phyloP scores from a whole-genome alignment of 2,329 filamentous ascomycete genomes.

The Sclerotinia spermophila region DNA sequence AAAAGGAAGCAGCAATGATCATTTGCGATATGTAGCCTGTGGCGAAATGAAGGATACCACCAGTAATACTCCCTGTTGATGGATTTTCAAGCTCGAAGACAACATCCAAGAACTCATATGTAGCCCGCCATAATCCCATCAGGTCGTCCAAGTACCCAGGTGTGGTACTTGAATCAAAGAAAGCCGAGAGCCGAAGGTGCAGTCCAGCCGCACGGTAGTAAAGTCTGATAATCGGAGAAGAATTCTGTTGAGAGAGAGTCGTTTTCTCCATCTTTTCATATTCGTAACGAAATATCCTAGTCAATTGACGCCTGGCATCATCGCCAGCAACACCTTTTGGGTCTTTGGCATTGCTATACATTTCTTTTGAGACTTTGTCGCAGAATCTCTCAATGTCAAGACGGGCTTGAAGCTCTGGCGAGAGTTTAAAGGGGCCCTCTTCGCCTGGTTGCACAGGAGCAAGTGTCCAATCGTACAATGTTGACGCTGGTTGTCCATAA shows the following conservation, averaged over 20 bases:
- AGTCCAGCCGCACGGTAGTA: constrained; percentile 70
- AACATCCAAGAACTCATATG: constrained; percentile 63
- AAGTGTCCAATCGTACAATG: constrained; percentile 71
- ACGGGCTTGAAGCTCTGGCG: constrained; percentile 61
- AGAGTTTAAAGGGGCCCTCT: constrained; percentile 55
- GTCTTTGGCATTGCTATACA: constrained; percentile 74
- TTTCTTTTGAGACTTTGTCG: constrained; percentile 73
- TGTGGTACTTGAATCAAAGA: constrained; percentile 73
- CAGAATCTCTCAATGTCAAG: constrained; percentile 71
- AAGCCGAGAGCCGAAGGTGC: constrained; percentile 73
- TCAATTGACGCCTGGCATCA: constrained; percentile 63
- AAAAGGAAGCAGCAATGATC: constrained; percentile 76
- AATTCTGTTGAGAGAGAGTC: constrained; percentile 51
- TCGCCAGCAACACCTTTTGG: constrained; percentile 66
- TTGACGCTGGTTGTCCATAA: constrained; percentile 77
- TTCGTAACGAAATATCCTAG: constrained; percentile 63
- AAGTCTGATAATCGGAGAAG: constrained; percentile 58
- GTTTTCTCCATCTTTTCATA: constrained; percentile 60
- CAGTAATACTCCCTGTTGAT: constrained; percentile 42
- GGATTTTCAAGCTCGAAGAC: constrained; percentile 53
- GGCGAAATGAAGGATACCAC: constrained; percentile 57
- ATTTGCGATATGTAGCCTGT: constrained; percentile 81
- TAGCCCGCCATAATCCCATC: constrained; percentile 70
- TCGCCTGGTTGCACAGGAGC: constrained; percentile 55
- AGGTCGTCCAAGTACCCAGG: constrained; percentile 71